phyloP scores from a whole-genome alignment of 2,329 filamentous ascomycete genomes.

The Apiospora sp. region DNA sequence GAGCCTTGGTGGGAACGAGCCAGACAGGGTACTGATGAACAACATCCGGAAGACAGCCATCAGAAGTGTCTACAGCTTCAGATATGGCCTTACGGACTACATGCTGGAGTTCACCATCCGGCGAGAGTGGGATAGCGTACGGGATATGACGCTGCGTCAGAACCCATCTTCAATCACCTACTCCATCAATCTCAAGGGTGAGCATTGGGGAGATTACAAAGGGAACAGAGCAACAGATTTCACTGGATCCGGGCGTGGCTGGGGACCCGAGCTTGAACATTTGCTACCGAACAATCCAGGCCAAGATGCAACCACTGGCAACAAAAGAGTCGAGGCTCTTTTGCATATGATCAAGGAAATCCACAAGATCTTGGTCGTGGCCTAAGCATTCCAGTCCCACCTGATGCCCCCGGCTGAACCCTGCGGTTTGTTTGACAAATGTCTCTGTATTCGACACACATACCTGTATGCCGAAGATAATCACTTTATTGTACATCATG shows the following conservation, averaged over 20 bases:
- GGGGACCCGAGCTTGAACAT: constrained; percentile 38
- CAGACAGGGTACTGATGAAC: constrained; percentile 10
- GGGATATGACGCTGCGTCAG: constrained; percentile 31
- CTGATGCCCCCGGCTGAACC: background rate
- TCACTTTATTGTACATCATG: constrained; percentile 31
- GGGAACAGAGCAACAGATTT: constrained; percentile 23
- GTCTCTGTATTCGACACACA: background rate
- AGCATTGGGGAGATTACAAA: constrained; percentile 42
- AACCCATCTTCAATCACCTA: constrained; percentile 34
- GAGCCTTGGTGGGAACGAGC: background rate
- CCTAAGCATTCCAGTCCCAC: constrained; percentile 29
- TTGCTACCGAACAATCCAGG: constrained; percentile 32
- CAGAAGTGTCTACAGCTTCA: constrained; percentile 45
- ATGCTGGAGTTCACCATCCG: constrained; percentile 46
- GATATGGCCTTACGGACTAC: constrained; percentile 42
- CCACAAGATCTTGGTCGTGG: constrained; percentile 22
- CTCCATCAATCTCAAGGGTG: constrained; percentile 40
- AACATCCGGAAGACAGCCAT: constrained; percentile 41
- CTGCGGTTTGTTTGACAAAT: background rate
- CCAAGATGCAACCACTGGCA: constrained; percentile 37
- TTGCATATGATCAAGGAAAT: constrained; percentile 28
- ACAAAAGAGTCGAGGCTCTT: constrained; percentile 23
- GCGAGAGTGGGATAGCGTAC: constrained; percentile 41
- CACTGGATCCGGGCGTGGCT: constrained; percentile 28
- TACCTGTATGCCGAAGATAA: constrained; percentile 34